Conservation (phyloP, 2,329 filamentous ascomycete species). For the Sarocladium strictum region DNA sequence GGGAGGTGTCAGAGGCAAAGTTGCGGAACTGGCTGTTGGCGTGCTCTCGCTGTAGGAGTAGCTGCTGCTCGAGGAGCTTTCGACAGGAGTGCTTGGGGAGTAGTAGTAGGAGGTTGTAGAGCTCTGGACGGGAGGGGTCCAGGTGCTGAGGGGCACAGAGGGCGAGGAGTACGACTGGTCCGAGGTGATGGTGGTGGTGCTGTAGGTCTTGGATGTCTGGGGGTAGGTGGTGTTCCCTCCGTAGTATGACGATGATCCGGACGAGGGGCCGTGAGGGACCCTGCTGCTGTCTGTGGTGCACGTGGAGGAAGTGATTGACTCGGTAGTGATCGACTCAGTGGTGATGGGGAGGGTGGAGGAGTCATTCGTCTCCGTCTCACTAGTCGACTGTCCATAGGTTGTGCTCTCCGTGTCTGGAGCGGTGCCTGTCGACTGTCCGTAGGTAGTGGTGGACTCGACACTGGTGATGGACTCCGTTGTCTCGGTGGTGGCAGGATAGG, state of each 20-base stretch:
- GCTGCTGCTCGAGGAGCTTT: background rate
- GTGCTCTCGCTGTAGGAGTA: background rate
- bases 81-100: background rate
- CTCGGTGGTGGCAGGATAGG: background rate
- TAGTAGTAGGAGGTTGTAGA: background rate
- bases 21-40: background rate
- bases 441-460: background rate
- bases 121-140: conserved; percentile 1
- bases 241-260: background rate
- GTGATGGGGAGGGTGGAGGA: background rate
- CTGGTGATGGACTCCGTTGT: background rate
- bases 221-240: conserved; percentile 5
- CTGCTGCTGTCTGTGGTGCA: background rate
- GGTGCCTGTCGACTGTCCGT: background rate
- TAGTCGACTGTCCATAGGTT: conserved; percentile 2
- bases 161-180: background rate
- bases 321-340: background rate
- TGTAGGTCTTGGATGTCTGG: background rate
- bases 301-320: background rate
- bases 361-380: conserved; percentile 4
- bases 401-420: background rate
- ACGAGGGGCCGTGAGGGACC: conserved; percentile 4
- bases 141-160: background rate
- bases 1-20: background rate
- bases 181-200: background rate